These are phyloP conservation scores for Podila epigama DNA, from an alignment of 192 early-diverging fungal species.

Conservation along the genomic window DNA sequence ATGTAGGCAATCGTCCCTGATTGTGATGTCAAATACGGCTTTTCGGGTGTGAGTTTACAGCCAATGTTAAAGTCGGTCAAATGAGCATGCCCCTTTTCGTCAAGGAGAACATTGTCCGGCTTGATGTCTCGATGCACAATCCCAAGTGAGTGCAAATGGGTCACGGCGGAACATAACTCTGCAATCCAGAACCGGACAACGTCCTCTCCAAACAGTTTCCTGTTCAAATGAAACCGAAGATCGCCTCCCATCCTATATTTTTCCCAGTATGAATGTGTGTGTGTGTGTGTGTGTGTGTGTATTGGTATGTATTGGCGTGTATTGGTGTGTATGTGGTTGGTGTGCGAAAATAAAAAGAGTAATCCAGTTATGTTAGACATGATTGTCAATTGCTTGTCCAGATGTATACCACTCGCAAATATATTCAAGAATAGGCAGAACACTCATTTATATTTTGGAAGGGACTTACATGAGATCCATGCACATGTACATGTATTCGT, in stretches of 20 bases:
- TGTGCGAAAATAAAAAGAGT: no score
- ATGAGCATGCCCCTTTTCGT: constrained; percentile 84
- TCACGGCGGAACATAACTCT: constrained; percentile 82
- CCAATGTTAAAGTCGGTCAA: constrained; percentile 98
- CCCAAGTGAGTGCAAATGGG: constrained; percentile 80
- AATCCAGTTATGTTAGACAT: no score
- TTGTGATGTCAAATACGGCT: constrained; percentile 73
- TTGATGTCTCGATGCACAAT: constrained; percentile 95
- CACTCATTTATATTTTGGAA: no score
- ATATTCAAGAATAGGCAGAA: no score
- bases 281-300: not conserved
- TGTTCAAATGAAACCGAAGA: constrained; percentile 80
- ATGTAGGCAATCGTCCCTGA: constrained; percentile 95
- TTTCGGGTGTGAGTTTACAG: constrained; percentile 66
- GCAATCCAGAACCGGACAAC: constrained; percentile 88
- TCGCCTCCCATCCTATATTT: constrained; percentile 79
- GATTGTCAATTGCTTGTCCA: no score
- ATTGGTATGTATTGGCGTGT: not conserved
- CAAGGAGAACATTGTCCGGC: constrained; percentile 88
- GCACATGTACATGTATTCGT: constrained; percentile 88
- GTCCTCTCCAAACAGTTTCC: constrained; percentile 75
- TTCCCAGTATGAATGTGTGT: not conserved
- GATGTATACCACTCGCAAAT: no score
- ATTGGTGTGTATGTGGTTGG: not conserved
- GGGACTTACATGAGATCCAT: constrained; percentile 81